Base-by-base conservation (phyloP, 768 basidiomycete genomes). In the Royoungia palumana region DNA sequence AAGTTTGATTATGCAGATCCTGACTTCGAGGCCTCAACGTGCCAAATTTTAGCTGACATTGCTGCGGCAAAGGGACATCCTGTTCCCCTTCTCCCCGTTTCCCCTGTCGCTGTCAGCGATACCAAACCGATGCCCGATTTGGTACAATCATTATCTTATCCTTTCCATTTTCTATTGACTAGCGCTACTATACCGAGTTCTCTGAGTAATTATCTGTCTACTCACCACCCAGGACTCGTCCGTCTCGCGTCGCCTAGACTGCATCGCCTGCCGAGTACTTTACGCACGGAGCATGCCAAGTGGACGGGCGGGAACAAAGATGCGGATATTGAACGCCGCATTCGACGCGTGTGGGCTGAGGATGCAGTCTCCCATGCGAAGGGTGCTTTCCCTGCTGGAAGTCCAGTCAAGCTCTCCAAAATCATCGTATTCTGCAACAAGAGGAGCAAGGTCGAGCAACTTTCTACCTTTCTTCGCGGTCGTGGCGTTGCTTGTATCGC, bases 161-260 rank as follows among this genome's bases (percentile, higher is more conserved):
- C 90, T 5, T 91, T 90, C 76, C 79, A 91, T 64, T 70, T 95
- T 36, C 58, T 95, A 46, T 76, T 96, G 22, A 84, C 87, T 14
- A 87, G 87, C 38, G 94, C 94, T 1, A 95, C 94, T 4, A 87
- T 96, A 51, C 93, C 94, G 7, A 77, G 80, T 28, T 78, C 87
- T 3, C 82, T 90, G 41, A 77, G 81, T 22, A 63, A 74, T 19
- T 86, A 89, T 64, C 75, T 91, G 24, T 75, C 79, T 52, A 67
- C 65, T 0, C 66, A 80, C 48, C 87, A 89, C 56, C 87, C 89
- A 0, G 45, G 65, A 2, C 68, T 88, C 44, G 71, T 75, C n/a
- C 81, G 85, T n/a, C 78, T 94, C 36, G 82, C 86, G 14, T 93
- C 91, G 0, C 89, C 89, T 0, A 75, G 78, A 17, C 71, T 95